Evolutionary conservation across 2,329 filamentous ascomycete species (phyloP), one percentile per base, ranked within the genome.

Genomic region (Colletotrichum filicis): DNA sequence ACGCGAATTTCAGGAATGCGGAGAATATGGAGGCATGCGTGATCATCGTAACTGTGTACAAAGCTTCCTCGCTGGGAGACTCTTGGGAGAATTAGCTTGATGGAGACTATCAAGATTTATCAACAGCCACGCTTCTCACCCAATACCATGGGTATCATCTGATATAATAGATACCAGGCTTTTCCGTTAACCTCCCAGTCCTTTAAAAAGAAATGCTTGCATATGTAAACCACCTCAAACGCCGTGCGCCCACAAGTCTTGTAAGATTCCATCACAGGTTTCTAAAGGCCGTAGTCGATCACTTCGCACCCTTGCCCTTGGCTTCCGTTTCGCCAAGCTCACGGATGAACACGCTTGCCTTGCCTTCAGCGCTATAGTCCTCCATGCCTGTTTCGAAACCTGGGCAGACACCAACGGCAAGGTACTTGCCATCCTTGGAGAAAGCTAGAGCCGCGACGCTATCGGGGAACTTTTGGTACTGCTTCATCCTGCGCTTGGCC

Each of bases 321-420:
- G 95, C 95, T 84, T 99, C 97, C 9, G 91, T 93, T 78, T 97
- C 95, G 6, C 92, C 91, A 65, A 99, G 86, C 83, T 97, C 95
- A 73, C 96, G 88, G 32, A 99, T 89, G 79, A 94, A 91, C 35
- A 99, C 89, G 77, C 92, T 93, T 5, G 96, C 91, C 66, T 91
- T 88, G 7, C 94, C 94, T 74, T 92, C 91, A 1, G 91, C 91
- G 49, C 86, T 87, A 72, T 94, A 93, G 76, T 97, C 92, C 76
- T 97, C 94, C 83, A 94, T 92, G 4, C 94, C 95, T 6, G 88
- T 97, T 85, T 98, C 95, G 78, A 97, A 97, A 1, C 95, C 94
- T 0, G 95, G 95, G 77, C 94, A 97, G 9, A 95, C 90, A 11
- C 90, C 95, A 56, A 97, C 89, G 26, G 94, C 95, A 46, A 98